A percentile compares a stretch with the other conserved stretches of the same genome.
Evolutionary conservation across 2,329 filamentous ascomycete species (phyloP).

Genomic region (Dryadomyces quercus-mongolicae): DNA sequence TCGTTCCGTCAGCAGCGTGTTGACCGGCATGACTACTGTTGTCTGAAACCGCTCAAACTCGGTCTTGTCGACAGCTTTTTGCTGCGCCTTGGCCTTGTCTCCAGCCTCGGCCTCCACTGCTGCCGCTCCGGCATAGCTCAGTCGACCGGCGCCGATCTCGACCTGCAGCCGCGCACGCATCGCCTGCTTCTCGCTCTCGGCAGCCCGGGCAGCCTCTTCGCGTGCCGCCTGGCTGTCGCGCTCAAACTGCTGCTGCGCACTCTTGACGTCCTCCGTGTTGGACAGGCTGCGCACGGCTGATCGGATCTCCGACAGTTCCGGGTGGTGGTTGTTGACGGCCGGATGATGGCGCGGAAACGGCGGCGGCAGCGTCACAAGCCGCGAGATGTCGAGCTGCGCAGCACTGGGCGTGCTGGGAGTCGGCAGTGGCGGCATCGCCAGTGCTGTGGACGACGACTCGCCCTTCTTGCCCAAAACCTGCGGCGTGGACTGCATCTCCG

Average conservation of each 20-base stretch:
- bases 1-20: slow-evolving; percentile 65
- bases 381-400: slow-evolving; percentile 69
- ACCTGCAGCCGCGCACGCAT: slow-evolving; percentile 66
- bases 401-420: slow-evolving; percentile 34
- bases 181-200: slow-evolving; percentile 43
- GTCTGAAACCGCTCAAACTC: slow-evolving; percentile 80
- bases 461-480: not conserved
- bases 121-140: slow-evolving; percentile 74
- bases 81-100: slow-evolving; percentile 53
- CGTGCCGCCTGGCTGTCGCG: slow-evolving; percentile 44
- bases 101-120: slow-evolving; percentile 67
- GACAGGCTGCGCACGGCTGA: slow-evolving; percentile 61
- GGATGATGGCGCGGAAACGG: slow-evolving; percentile 91
- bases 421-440: slow-evolving; percentile 25
- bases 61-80: slow-evolving; percentile 62
- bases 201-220: slow-evolving; percentile 39
- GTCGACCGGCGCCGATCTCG: slow-evolving; percentile 64
- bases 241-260: slow-evolving; percentile 51
- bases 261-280: slow-evolving; percentile 59
- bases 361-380: slow-evolving; percentile 83
- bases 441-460: not conserved
- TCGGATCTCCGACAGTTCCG: slow-evolving; percentile 69
- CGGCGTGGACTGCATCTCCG: slow-evolving; percentile 30
- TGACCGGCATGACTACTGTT: slow-evolving; percentile 70
- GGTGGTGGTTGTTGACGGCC: slow-evolving; percentile 91